phyloP scores from a whole-genome alignment of 805 yeast species.

The Lachancea sp. region DNA sequence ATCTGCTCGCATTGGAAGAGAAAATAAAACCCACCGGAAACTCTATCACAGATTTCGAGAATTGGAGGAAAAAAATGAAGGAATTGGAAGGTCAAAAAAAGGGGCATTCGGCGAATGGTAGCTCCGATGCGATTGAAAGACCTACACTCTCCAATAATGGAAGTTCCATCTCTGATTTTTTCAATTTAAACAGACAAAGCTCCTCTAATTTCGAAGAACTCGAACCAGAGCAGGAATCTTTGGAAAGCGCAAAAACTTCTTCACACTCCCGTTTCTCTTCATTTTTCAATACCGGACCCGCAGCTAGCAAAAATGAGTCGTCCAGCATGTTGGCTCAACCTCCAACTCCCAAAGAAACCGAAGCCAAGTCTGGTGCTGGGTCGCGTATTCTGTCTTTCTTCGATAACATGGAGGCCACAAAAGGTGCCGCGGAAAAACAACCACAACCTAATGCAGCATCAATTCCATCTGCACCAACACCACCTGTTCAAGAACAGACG shows the following conservation, averaged over 20 bases:
- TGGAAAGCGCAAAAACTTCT: slow-evolving; percentile 11
- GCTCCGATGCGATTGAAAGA: slow-evolving; percentile 8
- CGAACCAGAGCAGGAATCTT: slow-evolving; percentile 7
- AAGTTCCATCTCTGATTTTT: slow-evolving; percentile 29
- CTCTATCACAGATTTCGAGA: slow-evolving; percentile 36
- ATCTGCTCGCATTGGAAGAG: slow-evolving; percentile 29
- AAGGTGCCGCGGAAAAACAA: not conserved
- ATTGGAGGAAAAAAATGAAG: slow-evolving; percentile 36
- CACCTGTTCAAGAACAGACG: slow-evolving; percentile 14
- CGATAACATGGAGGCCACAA: slow-evolving; percentile 13
- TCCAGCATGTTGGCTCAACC: slow-evolving; percentile 6
- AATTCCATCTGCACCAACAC: not conserved
- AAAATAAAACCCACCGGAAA: slow-evolving; percentile 32
- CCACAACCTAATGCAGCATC: slow-evolving; percentile 2
- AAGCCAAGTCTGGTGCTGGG: slow-evolving; percentile 16
- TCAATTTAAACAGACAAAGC: slow-evolving; percentile 19
- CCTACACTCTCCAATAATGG: slow-evolving; percentile 16
- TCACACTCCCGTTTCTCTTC: slow-evolving; percentile 33
- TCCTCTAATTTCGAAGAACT: slow-evolving; percentile 10
- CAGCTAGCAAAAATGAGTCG: slow-evolving; percentile 5
- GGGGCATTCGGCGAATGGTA: slow-evolving; percentile 18
- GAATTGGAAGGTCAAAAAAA: slow-evolving; percentile 33
- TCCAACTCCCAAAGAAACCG: slow-evolving; percentile 8
- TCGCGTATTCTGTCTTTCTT: slow-evolving; percentile 31
- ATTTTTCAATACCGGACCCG: slow-evolving; percentile 26